Base-by-base conservation (phyloP, 2,329 filamentous ascomycete genomes). In the Coniella lustricola region DNA sequence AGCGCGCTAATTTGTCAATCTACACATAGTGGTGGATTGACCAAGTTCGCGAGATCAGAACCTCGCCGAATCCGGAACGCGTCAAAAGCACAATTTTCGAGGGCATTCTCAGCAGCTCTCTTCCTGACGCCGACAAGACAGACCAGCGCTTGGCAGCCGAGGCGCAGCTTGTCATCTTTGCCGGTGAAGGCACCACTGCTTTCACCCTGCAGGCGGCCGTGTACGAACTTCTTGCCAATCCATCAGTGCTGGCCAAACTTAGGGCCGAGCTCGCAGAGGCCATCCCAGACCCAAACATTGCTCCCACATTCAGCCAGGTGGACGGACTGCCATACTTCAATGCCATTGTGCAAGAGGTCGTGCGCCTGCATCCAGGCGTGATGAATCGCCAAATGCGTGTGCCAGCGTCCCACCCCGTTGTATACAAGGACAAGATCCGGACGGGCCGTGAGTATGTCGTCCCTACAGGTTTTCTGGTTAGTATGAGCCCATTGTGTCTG, bases 341-440 rank as follows among this genome's bases (percentile, higher is more conserved):
- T 3, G 66, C 64, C 1, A 52, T 63, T 5, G 58, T 68, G 22
- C 56, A 62, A 2, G 65, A 68, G 46, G 55, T 54, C 0, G 33
- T 72, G 0, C 64, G 70, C 7, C 44, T 72, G 3, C 65, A 65
- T 14, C 65, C 63, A n/a, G 67, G 66, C 1, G 59, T 68, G 0
- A 49, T 60, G 49, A 54, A 10, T 51, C 57, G 56, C 25, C 62
- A 55, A 56, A 55, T 25, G 52, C 67, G 56, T 49, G 62, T 57
- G 46, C 63, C 55, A 2, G 60, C 62, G 3, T 56, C 62, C 14
- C 54, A 47, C 1, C 48, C 58, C 12, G 48, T 67, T 7, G 48
- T 57, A 7, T 66, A 62, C 54, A 51, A 56, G 14, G 52, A 55
- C 14, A 29, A 50, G 17, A 48, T n/a, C n/a, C n/a, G n/a, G n/a